Evolutionary conservation across 2,329 filamentous ascomycete genomes (phyloP).

Genomic region (Colletotrichum sp.): DNA sequence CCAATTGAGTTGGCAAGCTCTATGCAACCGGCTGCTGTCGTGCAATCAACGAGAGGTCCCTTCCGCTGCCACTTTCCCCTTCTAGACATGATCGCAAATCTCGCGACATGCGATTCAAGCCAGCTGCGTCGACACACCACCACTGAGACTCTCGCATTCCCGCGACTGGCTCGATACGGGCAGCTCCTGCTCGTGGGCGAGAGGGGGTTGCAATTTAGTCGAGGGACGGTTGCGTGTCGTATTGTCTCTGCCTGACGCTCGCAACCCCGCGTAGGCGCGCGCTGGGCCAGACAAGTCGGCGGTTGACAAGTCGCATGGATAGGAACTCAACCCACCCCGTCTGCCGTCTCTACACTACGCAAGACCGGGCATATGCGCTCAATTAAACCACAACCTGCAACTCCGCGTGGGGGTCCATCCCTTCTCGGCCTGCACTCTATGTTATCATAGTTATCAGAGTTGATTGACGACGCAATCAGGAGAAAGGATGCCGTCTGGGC

Average conservation of each 20-base stretch:
- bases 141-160: not conserved
- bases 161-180: not conserved
- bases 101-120: not conserved
- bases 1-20: not conserved
- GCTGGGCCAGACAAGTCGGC: not conserved
- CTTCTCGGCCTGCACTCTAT: not conserved
- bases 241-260: not conserved
- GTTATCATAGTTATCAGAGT: not conserved
- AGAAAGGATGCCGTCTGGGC: not conserved
- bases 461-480: not conserved
- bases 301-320: not conserved
- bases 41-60: not conserved
- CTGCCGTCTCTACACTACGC: not conserved
- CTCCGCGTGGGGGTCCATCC: conserved; percentile 4
- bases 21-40: not conserved
- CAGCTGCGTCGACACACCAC: conserved; percentile 1
- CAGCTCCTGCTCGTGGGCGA: not conserved
- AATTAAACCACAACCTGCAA: not conserved
- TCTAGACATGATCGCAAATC: not conserved
- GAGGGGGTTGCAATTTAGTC: not conserved
- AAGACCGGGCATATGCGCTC: not conserved
- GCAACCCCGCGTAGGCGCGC: not conserved
- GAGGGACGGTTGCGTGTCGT: not conserved
- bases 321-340: not conserved
- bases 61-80: conserved; percentile 2